Percentiles rank a stretch among this genome's conserved stretches.
Conservation (phyloP, 169 alveolate genomes). For the Plasmodium inui region DNA sequence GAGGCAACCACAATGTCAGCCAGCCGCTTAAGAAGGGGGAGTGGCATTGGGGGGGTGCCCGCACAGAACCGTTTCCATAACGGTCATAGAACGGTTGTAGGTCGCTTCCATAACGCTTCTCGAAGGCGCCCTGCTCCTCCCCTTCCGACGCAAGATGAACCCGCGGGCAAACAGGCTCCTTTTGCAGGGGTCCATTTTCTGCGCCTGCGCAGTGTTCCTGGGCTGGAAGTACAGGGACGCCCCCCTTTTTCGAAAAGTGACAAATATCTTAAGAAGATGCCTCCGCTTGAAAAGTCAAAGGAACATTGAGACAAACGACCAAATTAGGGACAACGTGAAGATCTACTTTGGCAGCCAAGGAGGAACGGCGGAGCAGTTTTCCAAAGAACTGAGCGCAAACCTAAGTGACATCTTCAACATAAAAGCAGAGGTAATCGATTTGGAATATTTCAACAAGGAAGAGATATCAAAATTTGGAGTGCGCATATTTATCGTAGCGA, state of each 20-base stretch:
- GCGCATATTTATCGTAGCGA: conserved; percentile 81
- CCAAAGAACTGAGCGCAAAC: conserved; percentile 65
- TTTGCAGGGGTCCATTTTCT: conserved; percentile 7
- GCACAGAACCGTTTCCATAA: background rate
- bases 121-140: background rate
- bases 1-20: background rate
- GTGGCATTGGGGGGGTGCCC: background rate
- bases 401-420: conserved; percentile 42
- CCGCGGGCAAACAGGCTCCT: conserved; percentile 1
- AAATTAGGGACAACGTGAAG: conserved; percentile 54
- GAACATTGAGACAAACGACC: background rate
- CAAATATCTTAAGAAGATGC: background rate
- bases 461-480: conserved; percentile 57
- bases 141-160: background rate
- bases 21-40: background rate
- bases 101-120: background rate
- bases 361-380: conserved; percentile 81
- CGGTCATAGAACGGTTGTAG: background rate
- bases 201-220: background rate
- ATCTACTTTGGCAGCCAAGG: conserved; percentile 82
- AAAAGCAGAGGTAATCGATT: conserved; percentile 68
- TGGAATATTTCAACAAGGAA: conserved; percentile 77
- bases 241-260: background rate
- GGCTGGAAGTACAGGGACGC: background rate
- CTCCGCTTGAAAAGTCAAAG: background rate